Conservation (phyloP, 2,329 filamentous ascomycete species). For the Chalaropsis ovoidea region DNA sequence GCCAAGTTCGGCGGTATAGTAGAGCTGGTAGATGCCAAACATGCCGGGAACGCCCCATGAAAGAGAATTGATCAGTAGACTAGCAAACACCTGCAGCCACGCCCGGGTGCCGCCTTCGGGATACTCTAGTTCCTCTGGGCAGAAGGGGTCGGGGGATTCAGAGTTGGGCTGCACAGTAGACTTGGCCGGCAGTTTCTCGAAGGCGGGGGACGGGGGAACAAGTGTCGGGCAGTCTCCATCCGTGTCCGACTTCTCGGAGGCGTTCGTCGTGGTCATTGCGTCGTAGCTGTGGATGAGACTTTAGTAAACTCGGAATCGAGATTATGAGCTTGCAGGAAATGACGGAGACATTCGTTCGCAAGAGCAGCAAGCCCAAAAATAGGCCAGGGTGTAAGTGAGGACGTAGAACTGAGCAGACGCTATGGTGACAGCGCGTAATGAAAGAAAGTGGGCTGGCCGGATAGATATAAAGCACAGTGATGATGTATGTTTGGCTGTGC, state of each 20-base stretch:
- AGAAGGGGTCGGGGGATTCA: neutral
- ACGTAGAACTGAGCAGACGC: neutral
- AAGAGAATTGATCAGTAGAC: conserved; percentile 40
- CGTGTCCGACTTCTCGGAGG: conserved; percentile 10
- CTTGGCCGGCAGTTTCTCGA: conserved; percentile 14
- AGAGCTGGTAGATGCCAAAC: conserved; percentile 47
- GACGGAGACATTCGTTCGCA: neutral
- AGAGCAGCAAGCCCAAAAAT: neutral
- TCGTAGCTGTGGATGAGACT: neutral
- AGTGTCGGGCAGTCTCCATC: conserved; percentile 20
- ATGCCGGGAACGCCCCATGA: conserved; percentile 43
- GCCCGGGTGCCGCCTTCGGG: conserved; percentile 41
- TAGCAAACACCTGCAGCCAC: conserved; percentile 43
- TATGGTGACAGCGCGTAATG: neutral
- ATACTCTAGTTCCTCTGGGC: conserved; percentile 16
- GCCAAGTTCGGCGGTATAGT: conserved; percentile 35
- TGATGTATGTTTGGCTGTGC: neutral
- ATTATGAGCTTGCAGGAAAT: neutral
- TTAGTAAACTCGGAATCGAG: neutral
- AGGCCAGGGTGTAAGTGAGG: neutral
- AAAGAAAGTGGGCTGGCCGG: neutral
- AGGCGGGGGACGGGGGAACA: conserved; percentile 9
- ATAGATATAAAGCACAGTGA: neutral
- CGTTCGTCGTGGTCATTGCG: neutral
- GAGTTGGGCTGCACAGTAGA: conserved; percentile 7